These are phyloP conservation scores for Byssochlamys sp. DNA, from an alignment of 2,329 filamentous ascomycete species.

Conservation along the genomic window DNA sequence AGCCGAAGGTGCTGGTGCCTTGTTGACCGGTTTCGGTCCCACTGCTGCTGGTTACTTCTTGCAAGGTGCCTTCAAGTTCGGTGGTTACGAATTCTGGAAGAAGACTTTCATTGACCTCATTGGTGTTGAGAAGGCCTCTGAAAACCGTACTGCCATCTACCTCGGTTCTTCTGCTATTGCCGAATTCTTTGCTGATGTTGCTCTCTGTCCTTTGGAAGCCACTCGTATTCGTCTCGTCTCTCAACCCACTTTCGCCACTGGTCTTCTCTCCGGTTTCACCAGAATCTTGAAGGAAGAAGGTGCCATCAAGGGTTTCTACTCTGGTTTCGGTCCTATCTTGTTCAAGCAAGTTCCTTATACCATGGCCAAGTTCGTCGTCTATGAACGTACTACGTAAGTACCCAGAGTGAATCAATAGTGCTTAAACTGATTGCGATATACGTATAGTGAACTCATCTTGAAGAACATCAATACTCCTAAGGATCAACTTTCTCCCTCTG, in stretches of 20 bases:
- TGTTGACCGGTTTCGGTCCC: conserved; percentile 75
- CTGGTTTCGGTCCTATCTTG: conserved; percentile 77
- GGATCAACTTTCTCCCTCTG: conserved; percentile 53
- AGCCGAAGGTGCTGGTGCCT: conserved; percentile 75
- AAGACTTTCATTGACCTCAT: conserved; percentile 72
- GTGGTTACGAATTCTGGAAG: conserved; percentile 95
- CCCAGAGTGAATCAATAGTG: too few species aligned
- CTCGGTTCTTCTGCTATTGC: conserved; percentile 54
- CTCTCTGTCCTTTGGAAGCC: conserved; percentile 83
- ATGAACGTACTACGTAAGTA: too few species aligned
- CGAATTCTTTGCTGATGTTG: conserved; percentile 55
- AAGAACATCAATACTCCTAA: too few species aligned
- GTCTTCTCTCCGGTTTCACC: conserved; percentile 66
- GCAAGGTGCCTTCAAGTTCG: conserved; percentile 87
- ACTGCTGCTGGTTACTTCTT: conserved; percentile 88
- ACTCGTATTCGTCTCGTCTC: conserved; percentile 90
- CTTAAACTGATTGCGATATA: too few species aligned
- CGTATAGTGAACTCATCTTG: too few species aligned
- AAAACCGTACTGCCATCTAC: conserved; percentile 76
- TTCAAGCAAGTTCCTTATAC: conserved; percentile 90
- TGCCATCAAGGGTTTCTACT: conserved; percentile 78
- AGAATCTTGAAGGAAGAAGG: conserved; percentile 80
- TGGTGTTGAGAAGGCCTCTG: conserved; percentile 65
- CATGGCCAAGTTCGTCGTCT: conserved; percentile 91
- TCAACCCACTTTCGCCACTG: conserved; percentile 72